Percentiles rank a stretch among this genome's conserved stretches.
phyloP scores from a whole-genome alignment of 352 stramenopile species.

The Globisporangium acanthophoron region DNA sequence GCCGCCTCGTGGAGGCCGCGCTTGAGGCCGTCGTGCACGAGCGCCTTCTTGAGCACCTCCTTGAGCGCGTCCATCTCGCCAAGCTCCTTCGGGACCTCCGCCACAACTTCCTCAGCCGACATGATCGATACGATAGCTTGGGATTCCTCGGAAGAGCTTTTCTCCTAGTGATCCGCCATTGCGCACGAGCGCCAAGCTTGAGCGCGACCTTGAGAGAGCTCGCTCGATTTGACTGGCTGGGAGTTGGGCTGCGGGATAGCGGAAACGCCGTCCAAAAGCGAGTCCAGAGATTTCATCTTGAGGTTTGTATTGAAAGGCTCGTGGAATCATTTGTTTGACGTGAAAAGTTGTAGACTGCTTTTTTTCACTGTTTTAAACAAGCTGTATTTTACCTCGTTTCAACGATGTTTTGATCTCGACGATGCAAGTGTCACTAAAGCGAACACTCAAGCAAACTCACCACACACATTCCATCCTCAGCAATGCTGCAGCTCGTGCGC shows the following conservation, averaged over 20 bases:
- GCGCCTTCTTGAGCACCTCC: conserved; percentile 98
- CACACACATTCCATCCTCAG: too few species aligned
- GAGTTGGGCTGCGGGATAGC: neutral
- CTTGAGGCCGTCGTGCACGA: conserved; percentile 98
- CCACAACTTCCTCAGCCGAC: conserved; percentile 92
- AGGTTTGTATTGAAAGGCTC: neutral
- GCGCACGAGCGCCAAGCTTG: neutral
- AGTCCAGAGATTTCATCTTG: neutral
- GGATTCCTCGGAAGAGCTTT: conserved; percentile 57
- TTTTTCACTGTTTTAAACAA: conserved; percentile 5
- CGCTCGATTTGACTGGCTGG: conserved; percentile 40
- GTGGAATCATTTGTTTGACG: neutral
- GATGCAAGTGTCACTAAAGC: neutral
- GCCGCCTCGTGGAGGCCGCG: conserved; percentile 98
- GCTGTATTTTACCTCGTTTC: neutral
- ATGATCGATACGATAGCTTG: conserved; percentile 49
- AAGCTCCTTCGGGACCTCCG: conserved; percentile 91
- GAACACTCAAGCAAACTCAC: neutral
- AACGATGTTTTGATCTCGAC: neutral
- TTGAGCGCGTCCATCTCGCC: conserved; percentile 97
- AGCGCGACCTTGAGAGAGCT: neutral
- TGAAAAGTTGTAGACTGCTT: neutral
- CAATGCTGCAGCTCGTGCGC: neutral
- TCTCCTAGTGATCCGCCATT: conserved; percentile 16
- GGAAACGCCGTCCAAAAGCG: neutral